These are phyloP conservation scores for Xylariomycetidae sp. DNA, from an alignment of 2,329 filamentous ascomycete species.

Conservation along the genomic window DNA sequence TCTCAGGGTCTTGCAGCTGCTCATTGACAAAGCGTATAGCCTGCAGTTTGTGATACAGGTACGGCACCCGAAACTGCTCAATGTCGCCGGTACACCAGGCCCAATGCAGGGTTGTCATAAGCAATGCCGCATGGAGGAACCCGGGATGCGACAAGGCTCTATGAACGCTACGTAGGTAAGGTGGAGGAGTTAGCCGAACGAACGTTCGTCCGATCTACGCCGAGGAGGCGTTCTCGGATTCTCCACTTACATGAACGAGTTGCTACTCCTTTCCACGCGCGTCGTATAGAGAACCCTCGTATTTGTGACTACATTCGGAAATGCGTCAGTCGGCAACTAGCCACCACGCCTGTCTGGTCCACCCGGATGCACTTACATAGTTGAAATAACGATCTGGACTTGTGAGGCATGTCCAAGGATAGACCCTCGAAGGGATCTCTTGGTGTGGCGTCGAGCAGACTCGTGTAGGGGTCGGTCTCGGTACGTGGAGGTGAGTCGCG, in stretches of 20 bases:
- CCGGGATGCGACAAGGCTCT: constrained; percentile 39
- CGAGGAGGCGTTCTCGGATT: too few species aligned
- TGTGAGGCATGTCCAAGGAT: constrained; percentile 27
- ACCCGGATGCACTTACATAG: constrained; percentile 24
- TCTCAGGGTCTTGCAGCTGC: constrained; percentile 34
- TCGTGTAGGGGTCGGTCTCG: constrained; percentile 9
- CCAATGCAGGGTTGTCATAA: constrained; percentile 41
- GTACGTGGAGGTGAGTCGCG: too few species aligned
- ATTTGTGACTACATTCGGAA: constrained; percentile 30
- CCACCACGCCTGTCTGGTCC: constrained; percentile 13
- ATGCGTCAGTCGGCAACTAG: constrained; percentile 9
- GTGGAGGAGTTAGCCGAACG: too few species aligned
- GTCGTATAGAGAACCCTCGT: constrained; percentile 37
- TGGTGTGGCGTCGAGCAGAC: constrained; percentile 16
- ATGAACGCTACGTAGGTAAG: constrained; percentile 35
- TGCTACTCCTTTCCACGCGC: constrained; percentile 30
- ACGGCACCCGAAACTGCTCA: constrained; percentile 39
- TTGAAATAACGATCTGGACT: constrained; percentile 31
- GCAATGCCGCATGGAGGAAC: constrained; percentile 40
- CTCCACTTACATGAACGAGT: constrained; percentile 29
- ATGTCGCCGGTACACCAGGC: constrained; percentile 41
- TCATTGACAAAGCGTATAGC: constrained; percentile 42
- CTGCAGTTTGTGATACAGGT: constrained; percentile 42
- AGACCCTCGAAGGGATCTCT: constrained; percentile 25
- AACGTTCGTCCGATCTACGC: too few species aligned